A percentile compares a stretch with the other conserved stretches of the same genome.
Evolutionary conservation across 1,139 yeast genomes (phyloP).

Genomic region (Blastobotrys petasosporus): DNA sequence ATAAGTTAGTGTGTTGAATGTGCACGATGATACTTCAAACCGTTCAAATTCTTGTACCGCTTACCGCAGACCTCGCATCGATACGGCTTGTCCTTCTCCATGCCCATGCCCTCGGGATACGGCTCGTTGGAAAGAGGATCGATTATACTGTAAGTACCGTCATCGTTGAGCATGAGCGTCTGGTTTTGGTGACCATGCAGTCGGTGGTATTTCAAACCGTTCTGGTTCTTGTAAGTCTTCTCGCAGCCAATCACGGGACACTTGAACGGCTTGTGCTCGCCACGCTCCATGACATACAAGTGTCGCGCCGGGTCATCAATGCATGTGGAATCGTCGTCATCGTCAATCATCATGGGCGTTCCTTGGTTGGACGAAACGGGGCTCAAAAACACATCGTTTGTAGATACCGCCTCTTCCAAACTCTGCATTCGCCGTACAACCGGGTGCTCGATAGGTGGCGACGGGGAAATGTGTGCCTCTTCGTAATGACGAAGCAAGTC

Average conservation of each 20-base stretch:
- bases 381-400: constrained; percentile 78
- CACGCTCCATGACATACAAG: constrained; percentile 83
- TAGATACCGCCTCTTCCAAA: constrained; percentile 62
- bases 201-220: constrained; percentile 92
- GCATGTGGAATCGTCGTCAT: constrained; percentile 41
- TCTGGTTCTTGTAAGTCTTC: constrained; percentile 93
- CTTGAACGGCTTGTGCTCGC: constrained; percentile 90
- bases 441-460: constrained; percentile 46
- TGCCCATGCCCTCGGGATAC: constrained; percentile 80
- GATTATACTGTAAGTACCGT: constrained; percentile 86
- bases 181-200: constrained; percentile 97
- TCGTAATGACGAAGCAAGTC: constrained; percentile 92
- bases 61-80: constrained; percentile 98
- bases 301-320: constrained; percentile 85
- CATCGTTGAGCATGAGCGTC: constrained; percentile 81
- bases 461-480: constrained; percentile 85
- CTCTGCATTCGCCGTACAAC: constrained; percentile 36
- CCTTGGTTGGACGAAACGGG: constrained; percentile 33
- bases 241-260: constrained; percentile 99
- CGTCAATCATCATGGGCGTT: constrained; percentile 28
- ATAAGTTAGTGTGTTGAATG: constrained; percentile 78
- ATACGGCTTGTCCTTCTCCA: constrained; percentile 97
- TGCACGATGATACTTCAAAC: constrained; percentile 93
- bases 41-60: constrained; percentile 91
- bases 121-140: constrained; percentile 92